These are phyloP conservation scores for Sanghuangporus baumii DNA, from an alignment of 1,284 basidiomycete genomes.

Conservation along the genomic window DNA sequence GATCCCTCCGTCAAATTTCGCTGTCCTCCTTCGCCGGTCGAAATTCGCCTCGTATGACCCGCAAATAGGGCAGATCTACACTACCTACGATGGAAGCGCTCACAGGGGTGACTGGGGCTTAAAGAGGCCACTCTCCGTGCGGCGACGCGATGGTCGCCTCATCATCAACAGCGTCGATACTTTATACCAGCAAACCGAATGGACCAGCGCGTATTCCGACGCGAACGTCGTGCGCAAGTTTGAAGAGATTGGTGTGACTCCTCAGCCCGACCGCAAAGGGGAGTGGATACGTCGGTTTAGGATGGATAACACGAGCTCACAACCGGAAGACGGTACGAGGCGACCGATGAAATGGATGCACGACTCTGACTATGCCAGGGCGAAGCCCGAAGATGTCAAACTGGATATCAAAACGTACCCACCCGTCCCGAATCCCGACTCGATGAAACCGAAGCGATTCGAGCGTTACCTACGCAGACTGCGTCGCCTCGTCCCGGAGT, in stretches of 20 bases:
- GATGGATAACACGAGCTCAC: constrained; percentile 20
- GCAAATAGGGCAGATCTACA: constrained; percentile 65
- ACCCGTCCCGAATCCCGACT: constrained; percentile 27
- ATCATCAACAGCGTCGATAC: constrained; percentile 59
- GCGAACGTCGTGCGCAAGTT: constrained; percentile 58
- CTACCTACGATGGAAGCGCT: constrained; percentile 58
- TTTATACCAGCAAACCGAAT: constrained; percentile 67
- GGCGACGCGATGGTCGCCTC: constrained; percentile 51
- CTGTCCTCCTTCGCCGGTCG: constrained; percentile 65
- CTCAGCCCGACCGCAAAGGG: constrained; percentile 22
- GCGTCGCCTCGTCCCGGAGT: constrained; percentile 49
- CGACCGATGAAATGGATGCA: constrained; percentile 23
- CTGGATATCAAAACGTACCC: constrained; percentile 10
- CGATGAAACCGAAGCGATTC: constrained; percentile 45
- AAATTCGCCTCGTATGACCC: constrained; percentile 76
- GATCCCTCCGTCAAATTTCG: constrained; percentile 54
- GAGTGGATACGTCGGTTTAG: constrained; percentile 32
- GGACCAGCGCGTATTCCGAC: constrained; percentile 59
- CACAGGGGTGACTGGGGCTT: constrained; percentile 74
- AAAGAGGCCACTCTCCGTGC: constrained; percentile 67
- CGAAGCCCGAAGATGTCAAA: constrained; percentile 29
- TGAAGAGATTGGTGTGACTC: constrained; percentile 53
- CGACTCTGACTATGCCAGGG: constrained; percentile 49
- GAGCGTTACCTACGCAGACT: constrained; percentile 50
- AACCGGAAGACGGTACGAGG: constrained; percentile 3